Base-by-base conservation (phyloP, 2,329 filamentous ascomycete genomes). In the Colletotrichum tofieldiae region DNA sequence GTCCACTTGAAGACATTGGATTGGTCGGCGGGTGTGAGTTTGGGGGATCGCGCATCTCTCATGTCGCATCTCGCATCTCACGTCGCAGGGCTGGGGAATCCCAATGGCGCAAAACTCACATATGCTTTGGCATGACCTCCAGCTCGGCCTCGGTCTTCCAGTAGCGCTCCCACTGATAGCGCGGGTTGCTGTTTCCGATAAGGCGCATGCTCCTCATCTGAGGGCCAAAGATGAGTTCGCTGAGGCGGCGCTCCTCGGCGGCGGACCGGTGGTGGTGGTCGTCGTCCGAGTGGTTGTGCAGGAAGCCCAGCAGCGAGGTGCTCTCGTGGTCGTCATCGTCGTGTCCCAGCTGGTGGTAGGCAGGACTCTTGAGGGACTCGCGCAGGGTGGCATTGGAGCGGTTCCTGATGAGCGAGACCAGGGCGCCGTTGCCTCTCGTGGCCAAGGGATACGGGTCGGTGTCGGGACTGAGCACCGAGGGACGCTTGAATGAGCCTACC, bases 121-220 rank as follows among this genome's bases (percentile, higher is more conserved):
- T 82, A n/a, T 91, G 87, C 80, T 92, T 93, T 78, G 88, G 89
- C 88, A 97, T 92, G 68, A 82, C 79, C 75, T 89, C 89, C 75
- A 98, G 85, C 79, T 97, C 88, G 37, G 93, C 92, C 39, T 95
- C 91, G 0, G 90, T 90, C 81, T 94, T 97, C 89, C 93, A 97
- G 81, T 98, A 98, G 73, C 88, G 89, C 79, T 95, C 92, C 93
- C 95, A 98, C 74, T 89, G 89, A 82, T 97, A 98, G 73, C 94
- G 86, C 23, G 94, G 93, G 80, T 96, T 98, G 75, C 90, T 94
- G 77, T 94, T 94, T 52, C 96, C 96, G 80, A 98, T 97, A 77
- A 98, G 87, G 66, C 94, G 89, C 89, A 95, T 93, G 78, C 93
- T 95, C 74, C 94, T 88, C 88, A 95, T 93, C 80, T 93, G 90